Conservation (phyloP, 805 yeast species). For the Teunomyces kruisii region DNA sequence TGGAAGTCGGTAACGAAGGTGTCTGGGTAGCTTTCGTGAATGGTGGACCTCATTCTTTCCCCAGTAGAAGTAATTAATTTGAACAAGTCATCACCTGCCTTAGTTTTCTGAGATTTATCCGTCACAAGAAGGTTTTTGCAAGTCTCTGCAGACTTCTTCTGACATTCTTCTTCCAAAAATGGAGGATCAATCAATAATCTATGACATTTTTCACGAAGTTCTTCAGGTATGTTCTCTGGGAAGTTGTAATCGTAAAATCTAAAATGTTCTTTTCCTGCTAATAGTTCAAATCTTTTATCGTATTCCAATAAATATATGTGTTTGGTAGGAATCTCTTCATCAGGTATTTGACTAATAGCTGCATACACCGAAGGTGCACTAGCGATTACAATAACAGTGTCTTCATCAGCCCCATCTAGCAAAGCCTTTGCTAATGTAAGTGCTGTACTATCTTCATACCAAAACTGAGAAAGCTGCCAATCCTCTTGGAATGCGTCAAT, state of each 20-base stretch:
- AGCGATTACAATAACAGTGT: slow-evolving; percentile 71
- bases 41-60: slow-evolving; percentile 75
- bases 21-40: slow-evolving; percentile 62
- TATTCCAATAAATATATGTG: slow-evolving; percentile 75
- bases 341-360: slow-evolving; percentile 60
- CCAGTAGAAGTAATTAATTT: slow-evolving; percentile 81
- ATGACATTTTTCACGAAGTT: slow-evolving; percentile 61
- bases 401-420: slow-evolving; percentile 70
- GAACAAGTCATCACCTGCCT: slow-evolving; percentile 40
- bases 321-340: slow-evolving; percentile 56
- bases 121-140: slow-evolving; percentile 57
- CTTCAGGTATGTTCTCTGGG: slow-evolving; percentile 61
- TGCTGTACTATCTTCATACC: slow-evolving; percentile 81
- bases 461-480: slow-evolving; percentile 93
- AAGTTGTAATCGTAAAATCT: slow-evolving; percentile 71
- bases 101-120: slow-evolving; percentile 39
- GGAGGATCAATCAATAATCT: slow-evolving; percentile 86
- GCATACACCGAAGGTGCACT: slow-evolving; percentile 94
- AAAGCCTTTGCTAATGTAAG: slow-evolving; percentile 64
- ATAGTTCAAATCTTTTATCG: slow-evolving; percentile 71
- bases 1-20: slow-evolving; percentile 61
- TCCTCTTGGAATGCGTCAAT: slow-evolving; percentile 84
- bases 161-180: slow-evolving; percentile 79
- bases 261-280: slow-evolving; percentile 69
- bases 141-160: slow-evolving; percentile 53